Base-by-base conservation (phyloP, 441 rosid species). In the Capsella rubella region DNA sequence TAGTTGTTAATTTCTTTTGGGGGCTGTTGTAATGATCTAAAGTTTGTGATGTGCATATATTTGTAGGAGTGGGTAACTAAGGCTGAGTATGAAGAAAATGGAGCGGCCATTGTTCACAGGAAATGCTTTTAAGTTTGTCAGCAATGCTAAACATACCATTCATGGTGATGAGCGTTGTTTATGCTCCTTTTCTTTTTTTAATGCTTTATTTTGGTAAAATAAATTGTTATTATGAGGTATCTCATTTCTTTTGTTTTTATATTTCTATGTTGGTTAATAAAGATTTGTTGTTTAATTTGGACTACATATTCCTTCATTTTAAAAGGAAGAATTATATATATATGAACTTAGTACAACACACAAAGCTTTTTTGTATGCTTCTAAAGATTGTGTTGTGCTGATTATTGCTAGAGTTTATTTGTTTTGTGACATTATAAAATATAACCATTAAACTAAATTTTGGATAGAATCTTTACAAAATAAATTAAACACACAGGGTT, bases 1-100 rank as follows among this genome's bases (percentile, higher is more conserved):
- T 21, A 21, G 0, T 21, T 21, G 25, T 21, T 21, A 21, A 21
- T 21, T 21, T 21, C 4, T 16, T 9, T 35, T 25, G 3, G 47
- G 3, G 15, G 16, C 9, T 8, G 28, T 46, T 58, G 4, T 69
- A 69, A 45, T 56, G 54, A 21, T 21, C 25, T 55, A 42, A 16
- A 34, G 32, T 51, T 66, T 66, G 58, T 35, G 13, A 64, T 64
- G 59, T 69, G 16, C 31, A 6, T 31, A 47, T 47, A 47, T 11
- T 21, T 47, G 57, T 56, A 59, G 50, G 25, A 14, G 40, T 47
- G 66, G 67, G 18, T 70, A 15, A 70, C 67, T 35, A 70, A 49
- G 54, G 58, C 13, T 58, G 74, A 69, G 1, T 70, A 35, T 21
- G 65, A 58, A 0, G 58, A 70, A 35, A 0, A 49, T 49, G 51